phyloP scores from a whole-genome alignment of 208 protist genomes.

The Crithidia sp. region DNA sequence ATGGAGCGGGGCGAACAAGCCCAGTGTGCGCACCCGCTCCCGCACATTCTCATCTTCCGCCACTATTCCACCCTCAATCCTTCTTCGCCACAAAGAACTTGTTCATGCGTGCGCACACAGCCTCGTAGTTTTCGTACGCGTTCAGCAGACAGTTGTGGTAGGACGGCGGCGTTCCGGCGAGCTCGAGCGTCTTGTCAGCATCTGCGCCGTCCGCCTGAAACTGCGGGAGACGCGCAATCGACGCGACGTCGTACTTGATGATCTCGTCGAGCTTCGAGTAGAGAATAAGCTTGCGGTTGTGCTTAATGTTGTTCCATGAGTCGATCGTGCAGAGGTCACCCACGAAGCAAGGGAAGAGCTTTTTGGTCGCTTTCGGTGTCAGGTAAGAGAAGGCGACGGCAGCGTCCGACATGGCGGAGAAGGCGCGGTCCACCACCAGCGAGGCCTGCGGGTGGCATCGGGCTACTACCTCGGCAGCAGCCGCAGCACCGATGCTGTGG shows the following conservation, averaged over 20 bases:
- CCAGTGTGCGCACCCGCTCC: no score
- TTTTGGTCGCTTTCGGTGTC: constrained; percentile 40
- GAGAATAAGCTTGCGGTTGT: constrained; percentile 67
- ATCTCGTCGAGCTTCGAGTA: constrained; percentile 77
- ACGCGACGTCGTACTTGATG: constrained; percentile 54
- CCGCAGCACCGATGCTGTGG: constrained; percentile 83
- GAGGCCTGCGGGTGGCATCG: constrained; percentile 31
- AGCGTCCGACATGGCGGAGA: constrained; percentile 77
- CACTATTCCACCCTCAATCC: neutral
- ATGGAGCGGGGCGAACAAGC: no score
- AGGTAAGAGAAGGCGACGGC: constrained; percentile 70
- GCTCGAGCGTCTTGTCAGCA: constrained; percentile 39
- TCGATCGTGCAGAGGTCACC: constrained; percentile 67
- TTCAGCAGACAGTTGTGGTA: constrained; percentile 36
- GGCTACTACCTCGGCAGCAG: constrained; percentile 57
- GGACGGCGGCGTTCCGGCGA: constrained; percentile 30
- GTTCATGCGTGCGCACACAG: constrained; percentile 21
- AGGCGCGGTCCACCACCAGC: constrained; percentile 78
- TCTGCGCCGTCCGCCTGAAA: constrained; percentile 34
- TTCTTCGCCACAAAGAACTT: constrained; percentile 19
- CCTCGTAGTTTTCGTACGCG: constrained; percentile 27
- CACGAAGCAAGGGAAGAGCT: constrained; percentile 36
- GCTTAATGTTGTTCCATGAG: constrained; percentile 35
- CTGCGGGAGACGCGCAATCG: constrained; percentile 49
- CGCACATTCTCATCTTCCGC: no score